phyloP scores from a whole-genome alignment of 192 early-diverging fungal genomes.

The Chytriomyces sp. region DNA sequence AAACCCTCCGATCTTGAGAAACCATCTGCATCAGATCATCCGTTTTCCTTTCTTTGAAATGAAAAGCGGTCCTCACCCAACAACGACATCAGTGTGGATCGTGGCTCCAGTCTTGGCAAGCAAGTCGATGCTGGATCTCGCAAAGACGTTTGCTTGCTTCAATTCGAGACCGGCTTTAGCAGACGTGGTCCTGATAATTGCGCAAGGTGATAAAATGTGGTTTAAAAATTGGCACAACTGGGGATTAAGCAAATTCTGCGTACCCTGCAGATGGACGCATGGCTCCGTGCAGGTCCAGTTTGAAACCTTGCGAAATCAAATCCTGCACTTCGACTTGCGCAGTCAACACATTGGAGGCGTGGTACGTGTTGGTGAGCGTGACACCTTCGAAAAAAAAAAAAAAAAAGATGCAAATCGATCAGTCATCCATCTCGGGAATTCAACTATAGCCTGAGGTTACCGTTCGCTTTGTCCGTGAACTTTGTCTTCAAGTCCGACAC shows the following conservation, averaged over 20 bases:
- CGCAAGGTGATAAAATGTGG: not conserved
- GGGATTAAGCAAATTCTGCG: not conserved
- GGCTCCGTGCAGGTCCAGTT: slow-evolving; percentile 85
- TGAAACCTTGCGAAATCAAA: slow-evolving; percentile 94
- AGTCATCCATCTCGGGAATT: too few relatives aligned
- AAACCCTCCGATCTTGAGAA: too few relatives aligned
- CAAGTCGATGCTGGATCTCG: slow-evolving; percentile 86
- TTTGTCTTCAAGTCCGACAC: slow-evolving; percentile 97
- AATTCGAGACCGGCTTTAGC: slow-evolving; percentile 86
- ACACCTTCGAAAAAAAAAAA: slow-evolving; percentile 51
- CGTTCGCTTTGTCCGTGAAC: slow-evolving; percentile 91
- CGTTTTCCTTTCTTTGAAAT: not conserved
- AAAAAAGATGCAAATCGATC: not conserved
- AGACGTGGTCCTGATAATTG: slow-evolving; percentile 64
- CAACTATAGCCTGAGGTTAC: slow-evolving; percentile 33
- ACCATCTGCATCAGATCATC: not conserved
- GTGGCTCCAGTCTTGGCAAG: slow-evolving; percentile 85
- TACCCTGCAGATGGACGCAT: slow-evolving; percentile 80
- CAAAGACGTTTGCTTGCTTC: slow-evolving; percentile 95
- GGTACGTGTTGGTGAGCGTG: slow-evolving; percentile 95
- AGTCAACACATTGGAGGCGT: slow-evolving; percentile 87
- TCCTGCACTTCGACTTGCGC: slow-evolving; percentile 94
- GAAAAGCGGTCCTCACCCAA: slow-evolving; percentile 54
- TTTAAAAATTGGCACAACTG: not conserved
- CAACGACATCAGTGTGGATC: slow-evolving; percentile 85